Percentiles rank a stretch among this genome's conserved stretches.
phyloP scores from a whole-genome alignment of 176 grass and related monocot genomes.

The Triticum monococcum region DNA sequence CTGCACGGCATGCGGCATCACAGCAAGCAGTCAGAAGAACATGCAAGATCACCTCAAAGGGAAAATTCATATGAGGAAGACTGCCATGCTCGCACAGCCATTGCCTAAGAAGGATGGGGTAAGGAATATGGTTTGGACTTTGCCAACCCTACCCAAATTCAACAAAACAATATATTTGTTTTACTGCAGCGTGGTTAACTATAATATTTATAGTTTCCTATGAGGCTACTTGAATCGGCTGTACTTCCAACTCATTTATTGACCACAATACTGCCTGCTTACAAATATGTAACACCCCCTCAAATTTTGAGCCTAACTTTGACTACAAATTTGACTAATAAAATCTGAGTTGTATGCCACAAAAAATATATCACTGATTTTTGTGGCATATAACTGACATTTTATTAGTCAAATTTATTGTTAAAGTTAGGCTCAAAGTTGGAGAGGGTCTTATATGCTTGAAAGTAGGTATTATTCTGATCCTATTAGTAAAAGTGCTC shows the following conservation, averaged over 20 bases:
- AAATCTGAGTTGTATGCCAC: too few relatives aligned
- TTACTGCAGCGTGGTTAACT: neutral
- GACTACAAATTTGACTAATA: neutral
- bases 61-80: neutral
- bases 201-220: neutral
- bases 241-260: neutral
- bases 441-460: neutral
- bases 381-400: too few relatives aligned
- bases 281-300: neutral
- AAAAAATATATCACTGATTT: too few relatives aligned
- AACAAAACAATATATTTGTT: neutral
- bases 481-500: neutral
- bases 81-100: neutral
- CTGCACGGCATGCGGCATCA: neutral
- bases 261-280: neutral
- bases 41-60: constrained; percentile 1
- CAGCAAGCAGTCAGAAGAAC: neutral
- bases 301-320: neutral
- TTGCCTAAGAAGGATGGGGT: neutral
- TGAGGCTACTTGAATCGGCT: neutral
- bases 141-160: neutral
- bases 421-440: neutral
- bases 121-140: neutral
- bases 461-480: neutral
- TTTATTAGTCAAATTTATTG: neutral